Evolutionary conservation across 83 land plant species (phyloP), one percentile per base, ranked within the genome.

Genomic region (Diphasiastrum complanatum): DNA sequence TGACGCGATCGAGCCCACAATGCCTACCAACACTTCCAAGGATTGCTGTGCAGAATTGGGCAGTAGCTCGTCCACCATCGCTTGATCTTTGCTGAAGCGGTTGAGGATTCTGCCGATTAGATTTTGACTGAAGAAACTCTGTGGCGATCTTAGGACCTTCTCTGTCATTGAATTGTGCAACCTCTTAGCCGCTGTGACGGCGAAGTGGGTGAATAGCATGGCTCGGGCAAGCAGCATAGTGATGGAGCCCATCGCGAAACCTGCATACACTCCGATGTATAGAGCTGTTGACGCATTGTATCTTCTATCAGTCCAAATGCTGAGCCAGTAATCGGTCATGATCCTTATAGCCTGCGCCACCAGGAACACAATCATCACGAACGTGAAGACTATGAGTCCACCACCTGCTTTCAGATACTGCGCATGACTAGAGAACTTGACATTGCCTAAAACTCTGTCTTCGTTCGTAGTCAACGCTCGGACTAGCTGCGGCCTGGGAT

Each of bases 261-360:
- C 37, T 5, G 76, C 72, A 67, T 67, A 73, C 23, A 41, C 33
- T 33, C 51, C 51, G 23, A 73, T 20, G 28, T 73, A 73, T 2
- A 61, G 40, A 27, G 19, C 23, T 19, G 55, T 31, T 36, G n/a
- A 30, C 29, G 67, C 50, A 28, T 67, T 45, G 35, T 73, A 61
- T 60, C 45, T 35, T 52, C 55, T 33, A 43, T 67, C 66, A 5
- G 69, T 62, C 76, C 76, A 73, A 5, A 67, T 33, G 18, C 76
- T 67, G 4, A 73, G 51, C 76, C 76, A 73, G 28, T 73, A 73
- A 60, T 73, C 76, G 25, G 51, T 60, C 74, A 63, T 71, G 11
- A 63, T 67, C 30, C 74, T 67, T 51, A 71, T 61, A 45, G 68
- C 67, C 55, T 71, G 74, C 14, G 45, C 67, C 37, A 71, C n/a